phyloP scores from a whole-genome alignment of 2,329 filamentous ascomycete species.

The Fusarium coffeatum region DNA sequence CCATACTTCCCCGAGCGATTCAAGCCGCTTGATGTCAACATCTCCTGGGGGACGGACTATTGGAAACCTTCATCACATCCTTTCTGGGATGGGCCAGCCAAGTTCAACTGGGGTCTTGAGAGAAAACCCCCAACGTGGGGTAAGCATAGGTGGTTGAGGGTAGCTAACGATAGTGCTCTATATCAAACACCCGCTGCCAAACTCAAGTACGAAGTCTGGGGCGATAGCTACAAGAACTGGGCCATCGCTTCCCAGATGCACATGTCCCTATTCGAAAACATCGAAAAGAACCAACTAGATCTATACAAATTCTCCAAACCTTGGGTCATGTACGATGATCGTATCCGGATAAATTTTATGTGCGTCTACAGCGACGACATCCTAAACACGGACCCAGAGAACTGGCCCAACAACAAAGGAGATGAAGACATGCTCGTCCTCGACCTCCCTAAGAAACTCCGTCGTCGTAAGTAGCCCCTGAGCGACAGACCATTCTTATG shows the following conservation, averaged over 20 bases:
- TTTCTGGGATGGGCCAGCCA: slow-evolving; percentile 24
- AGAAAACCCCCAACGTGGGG: slow-evolving; percentile 1
- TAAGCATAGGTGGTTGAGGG: slow-evolving; percentile 27
- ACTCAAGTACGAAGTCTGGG: slow-evolving; percentile 35
- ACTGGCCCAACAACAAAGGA: background rate
- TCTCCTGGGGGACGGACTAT: slow-evolving; percentile 14
- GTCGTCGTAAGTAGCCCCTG: slow-evolving; percentile 25
- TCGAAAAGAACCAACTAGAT: slow-evolving; percentile 29
- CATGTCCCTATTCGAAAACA: slow-evolving; percentile 38
- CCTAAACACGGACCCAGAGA: slow-evolving; percentile 19
- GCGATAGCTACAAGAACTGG: slow-evolving; percentile 30
- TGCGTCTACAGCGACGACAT: slow-evolving; percentile 34
- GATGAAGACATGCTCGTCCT: slow-evolving; percentile 30
- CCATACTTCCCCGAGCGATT: slow-evolving; percentile 31
- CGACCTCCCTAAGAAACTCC: slow-evolving; percentile 23
- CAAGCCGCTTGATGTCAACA: background rate
- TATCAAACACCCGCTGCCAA: slow-evolving; percentile 26
- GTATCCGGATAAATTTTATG: slow-evolving; percentile 40
- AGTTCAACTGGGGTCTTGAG: slow-evolving; percentile 17
- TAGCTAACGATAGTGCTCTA: slow-evolving; percentile 14
- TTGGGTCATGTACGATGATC: slow-evolving; percentile 32
- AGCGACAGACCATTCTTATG: background rate
- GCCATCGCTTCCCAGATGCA: slow-evolving; percentile 37
- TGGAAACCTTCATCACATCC: slow-evolving; percentile 32
- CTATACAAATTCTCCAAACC: slow-evolving; percentile 34